A percentile compares a stretch with the other conserved stretches of the same genome.
Evolutionary conservation across 2,329 filamentous ascomycete genomes (phyloP).

Genomic region (Ophiostoma sp.): DNA sequence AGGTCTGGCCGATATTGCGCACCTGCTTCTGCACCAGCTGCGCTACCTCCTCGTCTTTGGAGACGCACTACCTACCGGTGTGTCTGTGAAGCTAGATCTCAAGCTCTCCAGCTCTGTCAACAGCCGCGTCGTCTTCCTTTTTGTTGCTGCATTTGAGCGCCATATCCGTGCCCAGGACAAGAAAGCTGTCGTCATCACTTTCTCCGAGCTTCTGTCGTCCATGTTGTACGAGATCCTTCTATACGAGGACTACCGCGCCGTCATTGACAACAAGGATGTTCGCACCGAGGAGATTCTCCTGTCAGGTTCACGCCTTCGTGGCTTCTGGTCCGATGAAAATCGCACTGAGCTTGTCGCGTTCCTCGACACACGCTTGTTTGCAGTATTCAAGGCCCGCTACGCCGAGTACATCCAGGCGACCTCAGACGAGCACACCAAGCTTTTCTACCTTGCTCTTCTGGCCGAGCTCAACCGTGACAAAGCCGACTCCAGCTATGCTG

Average conservation of each 20-base stretch:
- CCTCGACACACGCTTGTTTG: conserved; percentile 38
- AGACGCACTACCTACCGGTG: conserved; percentile 32
- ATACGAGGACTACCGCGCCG: conserved; percentile 35
- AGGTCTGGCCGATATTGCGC: conserved; percentile 37
- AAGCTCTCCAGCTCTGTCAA: conserved; percentile 31
- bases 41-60: conserved; percentile 47
- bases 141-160: conserved; percentile 43
- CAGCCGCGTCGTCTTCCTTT: conserved; percentile 37
- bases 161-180: conserved; percentile 34
- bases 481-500: conserved; percentile 33
- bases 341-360: conserved; percentile 32
- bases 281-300: conserved; percentile 34
- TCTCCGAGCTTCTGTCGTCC: conserved; percentile 40
- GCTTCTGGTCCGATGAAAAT: conserved; percentile 33
- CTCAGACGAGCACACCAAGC: conserved; percentile 32
- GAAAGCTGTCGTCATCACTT: conserved; percentile 32
- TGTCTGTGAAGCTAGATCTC: conserved; percentile 37
- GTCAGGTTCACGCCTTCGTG: conserved; percentile 37
- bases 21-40: conserved; percentile 44
- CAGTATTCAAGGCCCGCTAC: conserved; percentile 36
- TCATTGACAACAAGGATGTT: conserved; percentile 29
- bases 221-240: conserved; percentile 37
- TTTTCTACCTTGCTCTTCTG: conserved; percentile 40
- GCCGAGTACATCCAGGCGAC: conserved; percentile 28
- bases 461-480: conserved; percentile 36